Base-by-base conservation (phyloP, 345 rosid species). In the Eucalyptus grandis region DNA sequence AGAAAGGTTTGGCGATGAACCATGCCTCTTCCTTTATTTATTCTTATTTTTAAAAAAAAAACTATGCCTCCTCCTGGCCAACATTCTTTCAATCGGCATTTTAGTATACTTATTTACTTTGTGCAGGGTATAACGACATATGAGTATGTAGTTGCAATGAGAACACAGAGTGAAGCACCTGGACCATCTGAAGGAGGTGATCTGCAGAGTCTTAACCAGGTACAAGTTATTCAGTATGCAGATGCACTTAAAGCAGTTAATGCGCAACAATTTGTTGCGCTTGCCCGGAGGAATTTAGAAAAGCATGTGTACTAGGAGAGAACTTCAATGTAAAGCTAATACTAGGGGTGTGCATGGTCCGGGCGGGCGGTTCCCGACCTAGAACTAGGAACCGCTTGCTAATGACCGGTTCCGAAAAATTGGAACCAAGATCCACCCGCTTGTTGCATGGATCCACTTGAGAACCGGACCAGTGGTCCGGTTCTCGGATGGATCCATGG, bases 121-220 rank as follows among this genome's bases (percentile, higher is more conserved):
- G 34, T 93, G 62, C 92, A 98, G 99, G 99, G 99, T 86, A 96
- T 98, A 88, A 97, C 98, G 53, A 98, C 99, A 88, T 96, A 96
- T 80, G 99, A 98, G 89, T 98, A 97, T 90, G 97, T 97, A 90
- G 95, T 94, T 88, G 99, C 99, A 72, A 93, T 97, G 97, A 96
- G 99, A 94, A 95, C 95, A 22, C 98, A 93, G 90, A 94, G 95
- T 62, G 99, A 98, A 89, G 94, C 93, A 46, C 97, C 96, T 50
- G 99, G 95, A 88, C 95, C 93, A 65, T 96, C 96, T 85, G 88
- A 92, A 49, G 98, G 94, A 87, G 99, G 93, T 89, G 98, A 95
- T 87, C 96, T 91, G 88, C 97, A 91, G 89, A 96, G 97, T 89
- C 90, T 95, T 87, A 95, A 95, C 93, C 96, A 93, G 96, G 99